These are phyloP conservation scores for Xylariaceae sp. DNA, from an alignment of 2,329 filamentous ascomycete genomes.

Conservation along the genomic window DNA sequence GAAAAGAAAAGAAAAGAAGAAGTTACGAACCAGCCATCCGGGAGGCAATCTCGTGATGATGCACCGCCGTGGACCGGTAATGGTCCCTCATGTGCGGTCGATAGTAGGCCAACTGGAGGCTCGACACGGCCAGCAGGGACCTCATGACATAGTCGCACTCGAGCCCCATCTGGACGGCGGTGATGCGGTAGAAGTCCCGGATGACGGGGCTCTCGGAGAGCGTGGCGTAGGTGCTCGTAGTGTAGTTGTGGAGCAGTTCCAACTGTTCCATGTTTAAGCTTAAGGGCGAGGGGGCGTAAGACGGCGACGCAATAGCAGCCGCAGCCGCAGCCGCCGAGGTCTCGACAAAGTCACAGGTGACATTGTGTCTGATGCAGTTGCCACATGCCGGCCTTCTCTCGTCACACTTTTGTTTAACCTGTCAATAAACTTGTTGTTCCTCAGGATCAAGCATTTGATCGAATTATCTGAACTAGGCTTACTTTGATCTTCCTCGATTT, in stretches of 20 bases:
- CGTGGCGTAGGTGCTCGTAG: constrained; percentile 34
- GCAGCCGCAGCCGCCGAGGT: no score
- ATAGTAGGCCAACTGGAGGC: constrained; percentile 33
- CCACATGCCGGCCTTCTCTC: constrained; percentile 10
- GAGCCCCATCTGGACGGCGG: constrained; percentile 34
- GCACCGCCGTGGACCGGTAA: constrained; percentile 29
- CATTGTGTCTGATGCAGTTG: constrained; percentile 14
- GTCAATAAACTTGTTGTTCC: background rate
- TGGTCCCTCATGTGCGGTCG: constrained; percentile 22
- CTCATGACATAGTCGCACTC: constrained; percentile 33
- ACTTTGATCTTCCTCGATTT: constrained; percentile 18
- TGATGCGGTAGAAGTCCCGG: constrained; percentile 32
- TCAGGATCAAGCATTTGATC: background rate
- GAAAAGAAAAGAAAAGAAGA: no score
- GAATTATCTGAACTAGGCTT: background rate
- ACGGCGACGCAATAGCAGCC: no score
- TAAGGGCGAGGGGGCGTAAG: background rate
- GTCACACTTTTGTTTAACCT: constrained; percentile 9
- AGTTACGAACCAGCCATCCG: no score
- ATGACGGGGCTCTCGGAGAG: constrained; percentile 29
- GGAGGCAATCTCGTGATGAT: constrained; percentile 26
- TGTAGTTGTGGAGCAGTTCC: constrained; percentile 37
- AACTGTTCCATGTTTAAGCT: constrained; percentile 30
- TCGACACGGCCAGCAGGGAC: constrained; percentile 34
- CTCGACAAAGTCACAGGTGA: constrained; percentile 10